A percentile compares a stretch with the other conserved stretches of the same genome.
phyloP scores from a whole-genome alignment of 345 rosid genomes.

The Citrus trifoliata region DNA sequence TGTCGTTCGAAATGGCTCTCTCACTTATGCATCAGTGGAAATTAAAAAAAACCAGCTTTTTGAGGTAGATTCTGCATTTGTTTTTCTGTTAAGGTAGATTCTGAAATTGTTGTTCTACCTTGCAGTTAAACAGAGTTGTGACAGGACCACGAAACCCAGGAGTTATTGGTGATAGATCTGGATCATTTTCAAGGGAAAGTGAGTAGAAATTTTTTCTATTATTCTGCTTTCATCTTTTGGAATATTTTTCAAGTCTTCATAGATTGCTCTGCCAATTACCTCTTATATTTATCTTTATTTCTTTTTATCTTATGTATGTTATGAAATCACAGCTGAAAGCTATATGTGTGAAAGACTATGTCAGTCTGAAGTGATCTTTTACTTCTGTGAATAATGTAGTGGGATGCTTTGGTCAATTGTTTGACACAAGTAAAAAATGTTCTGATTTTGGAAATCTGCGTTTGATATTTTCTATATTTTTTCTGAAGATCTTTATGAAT shows the following conservation, averaged over 20 bases:
- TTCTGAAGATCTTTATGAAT: background rate
- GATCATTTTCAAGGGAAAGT: slow-evolving; percentile 98
- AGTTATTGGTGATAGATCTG: slow-evolving; percentile 93
- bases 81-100: background rate
- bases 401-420: background rate
- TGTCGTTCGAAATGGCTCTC: background rate
- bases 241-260: background rate
- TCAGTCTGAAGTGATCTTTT: background rate
- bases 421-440: background rate
- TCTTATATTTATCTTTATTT: background rate
- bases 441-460: background rate
- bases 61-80: background rate
- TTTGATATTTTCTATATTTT: background rate
- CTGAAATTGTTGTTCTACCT: slow-evolving; percentile 7
- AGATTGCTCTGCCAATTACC: background rate
- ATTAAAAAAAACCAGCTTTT: background rate
- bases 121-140: slow-evolving; percentile 89
- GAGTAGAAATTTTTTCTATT: slow-evolving; percentile 32
- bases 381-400: background rate
- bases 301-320: background rate
- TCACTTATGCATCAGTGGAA: background rate
- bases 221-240: background rate
- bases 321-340: background rate
- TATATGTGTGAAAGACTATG: background rate
- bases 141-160: slow-evolving; percentile 91